Percentiles rank a stretch among this genome's conserved stretches.
These are phyloP conservation scores for Picochlorum costavermella DNA, from an alignment of 139 green algal genomes.

Conservation along the genomic window DNA sequence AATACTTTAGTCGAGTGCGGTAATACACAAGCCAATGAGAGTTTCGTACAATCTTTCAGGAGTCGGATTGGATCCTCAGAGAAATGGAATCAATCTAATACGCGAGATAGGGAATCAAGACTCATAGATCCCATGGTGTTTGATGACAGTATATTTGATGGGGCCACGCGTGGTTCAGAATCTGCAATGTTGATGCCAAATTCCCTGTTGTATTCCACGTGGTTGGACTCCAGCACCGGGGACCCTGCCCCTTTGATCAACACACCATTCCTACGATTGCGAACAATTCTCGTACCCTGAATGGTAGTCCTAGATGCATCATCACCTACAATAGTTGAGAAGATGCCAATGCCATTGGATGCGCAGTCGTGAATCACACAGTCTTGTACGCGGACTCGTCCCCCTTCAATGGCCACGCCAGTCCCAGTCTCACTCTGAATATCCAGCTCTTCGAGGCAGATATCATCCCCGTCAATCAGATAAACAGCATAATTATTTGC, in stretches of 20 bases:
- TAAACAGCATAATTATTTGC: constrained; percentile 50
- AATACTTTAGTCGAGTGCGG: too few relatives aligned
- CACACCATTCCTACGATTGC: constrained; percentile 31
- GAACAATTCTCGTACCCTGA: constrained; percentile 20
- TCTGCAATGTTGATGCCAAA: too few relatives aligned
- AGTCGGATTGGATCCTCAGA: too few relatives aligned
- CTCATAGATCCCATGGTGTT: too few relatives aligned
- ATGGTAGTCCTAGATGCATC: not conserved
- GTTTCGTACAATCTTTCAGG: too few relatives aligned
- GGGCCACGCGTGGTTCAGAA: too few relatives aligned
- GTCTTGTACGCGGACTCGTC: not conserved
- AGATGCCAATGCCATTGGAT: constrained; percentile 39
- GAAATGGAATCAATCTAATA: too few relatives aligned
- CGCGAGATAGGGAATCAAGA: too few relatives aligned
- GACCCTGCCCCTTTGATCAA: constrained; percentile 16
- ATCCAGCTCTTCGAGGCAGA: constrained; percentile 20
- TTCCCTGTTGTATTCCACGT: too few relatives aligned
- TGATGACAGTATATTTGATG: too few relatives aligned
- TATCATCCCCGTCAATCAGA: constrained; percentile 6
- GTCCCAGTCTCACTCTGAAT: constrained; percentile 28
- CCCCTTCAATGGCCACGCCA: constrained; percentile 33
- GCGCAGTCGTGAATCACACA: constrained; percentile 33
- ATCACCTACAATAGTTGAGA: constrained; percentile 19
- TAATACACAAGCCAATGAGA: too few relatives aligned
- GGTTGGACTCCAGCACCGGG: too few relatives aligned